Evolutionary conservation across 2,329 filamentous ascomycete genomes (phyloP), one percentile per base, ranked within the genome.

Genomic region (Xylaria multiplex): DNA sequence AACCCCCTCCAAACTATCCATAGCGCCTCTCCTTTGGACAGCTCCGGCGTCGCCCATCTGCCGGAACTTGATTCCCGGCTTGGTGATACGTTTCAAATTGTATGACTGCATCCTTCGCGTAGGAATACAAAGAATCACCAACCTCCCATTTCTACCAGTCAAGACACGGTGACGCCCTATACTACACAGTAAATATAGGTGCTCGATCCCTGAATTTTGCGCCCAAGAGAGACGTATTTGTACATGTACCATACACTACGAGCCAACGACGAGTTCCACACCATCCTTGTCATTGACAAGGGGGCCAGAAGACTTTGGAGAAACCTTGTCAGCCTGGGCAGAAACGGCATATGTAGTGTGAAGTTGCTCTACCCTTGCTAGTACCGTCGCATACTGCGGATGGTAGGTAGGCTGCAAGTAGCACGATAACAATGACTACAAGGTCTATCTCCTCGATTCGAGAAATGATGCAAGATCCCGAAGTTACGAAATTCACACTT

Each of bases 51-150:
- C 43, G 62, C 5, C 56, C 59, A 67, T 69, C 61, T 67, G 62
- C 67, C 67, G 67, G 67, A 69, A 69, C 67, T 16, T 59, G 42
- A 52, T 35, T 65, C 62, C 61, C 67, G 67, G 61, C 62, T 65
- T 68, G 62, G 65, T 67, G 65, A 69, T 69, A 59, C 62, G 67
- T 69, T 69, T 69, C 67, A 69, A 68, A 65, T 54, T 57, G 65
- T 65, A 67, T 67, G 62, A 69, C 67, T 65, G 67, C 67, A 69
- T 69, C 67, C 67, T 68, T 69, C 67, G 67, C 53, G 62, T 68
- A 63, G 59, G 49, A 62, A 49, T 61, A 55, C 61, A 67, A 46
- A 66, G 54, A 55, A 56, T 60, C 43, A 45, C 64, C 48, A 67
- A 30, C 56, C 67, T 61, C 46, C 43, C 43, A 42, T 48, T 64